Evolutionary conservation across 2,329 filamentous ascomycete genomes (phyloP).

Genomic region (Sclerotinia subarctica): DNA sequence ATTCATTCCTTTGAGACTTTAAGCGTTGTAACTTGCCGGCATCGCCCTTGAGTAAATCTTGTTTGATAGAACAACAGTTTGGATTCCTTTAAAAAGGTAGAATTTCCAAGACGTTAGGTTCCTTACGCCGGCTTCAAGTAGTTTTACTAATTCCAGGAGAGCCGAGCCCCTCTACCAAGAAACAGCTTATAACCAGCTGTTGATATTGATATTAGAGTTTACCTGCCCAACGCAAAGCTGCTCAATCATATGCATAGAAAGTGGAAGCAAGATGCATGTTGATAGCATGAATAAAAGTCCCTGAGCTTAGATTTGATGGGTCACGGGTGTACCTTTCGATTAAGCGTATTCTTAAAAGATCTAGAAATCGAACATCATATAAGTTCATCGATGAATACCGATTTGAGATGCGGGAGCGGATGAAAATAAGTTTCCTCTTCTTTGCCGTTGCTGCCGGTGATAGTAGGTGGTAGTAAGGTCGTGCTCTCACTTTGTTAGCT

Average conservation of each 20-base stretch:
- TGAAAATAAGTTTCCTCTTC: not conserved
- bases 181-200: not conserved
- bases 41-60: not conserved
- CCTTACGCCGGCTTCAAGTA: not conserved
- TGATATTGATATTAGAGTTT: not conserved
- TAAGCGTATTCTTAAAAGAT: not conserved
- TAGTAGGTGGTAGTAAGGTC: not conserved
- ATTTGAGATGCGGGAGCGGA: not conserved
- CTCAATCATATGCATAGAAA: not conserved
- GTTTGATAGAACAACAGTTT: not conserved
- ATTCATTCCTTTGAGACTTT: not conserved
- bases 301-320: not conserved
- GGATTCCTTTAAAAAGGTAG: not conserved
- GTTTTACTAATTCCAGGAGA: not conserved
- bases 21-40: not conserved
- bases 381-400: not conserved
- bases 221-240: not conserved
- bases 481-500: not conserved
- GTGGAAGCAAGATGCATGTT: not conserved
- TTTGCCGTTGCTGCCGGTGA: not conserved
- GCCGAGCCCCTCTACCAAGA: not conserved
- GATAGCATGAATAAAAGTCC: constrained; percentile 2
- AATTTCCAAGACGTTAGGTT: not conserved
- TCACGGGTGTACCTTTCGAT: not conserved
- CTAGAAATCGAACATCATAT: constrained; percentile 4